These are phyloP conservation scores for Komagataella pastoris DNA, from an alignment of 805 yeast genomes.

Conservation along the genomic window DNA sequence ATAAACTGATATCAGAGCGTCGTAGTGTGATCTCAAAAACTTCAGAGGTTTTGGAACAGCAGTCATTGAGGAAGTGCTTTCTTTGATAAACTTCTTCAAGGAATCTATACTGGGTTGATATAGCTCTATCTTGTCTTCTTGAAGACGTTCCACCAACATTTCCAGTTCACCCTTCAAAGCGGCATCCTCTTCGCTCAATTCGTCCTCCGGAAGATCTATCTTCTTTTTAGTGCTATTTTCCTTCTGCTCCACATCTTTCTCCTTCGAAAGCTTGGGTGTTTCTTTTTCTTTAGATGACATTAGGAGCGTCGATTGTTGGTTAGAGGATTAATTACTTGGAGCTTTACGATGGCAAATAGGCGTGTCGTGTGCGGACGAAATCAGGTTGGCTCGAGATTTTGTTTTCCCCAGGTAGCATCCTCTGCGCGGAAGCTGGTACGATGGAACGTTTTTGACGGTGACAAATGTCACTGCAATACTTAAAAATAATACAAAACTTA, in stretches of 20 bases:
- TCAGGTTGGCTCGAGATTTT: neutral
- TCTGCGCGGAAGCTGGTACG: neutral
- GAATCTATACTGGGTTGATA: constrained; percentile 52
- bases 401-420: neutral
- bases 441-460: neutral
- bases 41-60: constrained; percentile 98
- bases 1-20: constrained; percentile 49
- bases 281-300: constrained; percentile 1
- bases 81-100: constrained; percentile 68
- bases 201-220: constrained; percentile 44
- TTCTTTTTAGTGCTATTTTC: constrained; percentile 6
- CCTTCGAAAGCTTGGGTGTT: constrained; percentile 3
- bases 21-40: constrained; percentile 81
- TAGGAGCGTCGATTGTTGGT: neutral
- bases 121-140: constrained; percentile 33
- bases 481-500: neutral
- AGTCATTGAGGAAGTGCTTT: constrained; percentile 96
- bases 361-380: neutral
- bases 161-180: constrained; percentile 81
- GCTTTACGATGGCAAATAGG: neutral
- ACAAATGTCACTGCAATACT: neutral
- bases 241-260: constrained; percentile 6
- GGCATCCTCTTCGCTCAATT: constrained; percentile 85
- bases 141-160: constrained; percentile 67
- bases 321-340: neutral